Evolutionary conservation across 2,329 filamentous ascomycete genomes (phyloP).

Genomic region (Beauveria sp.): DNA sequence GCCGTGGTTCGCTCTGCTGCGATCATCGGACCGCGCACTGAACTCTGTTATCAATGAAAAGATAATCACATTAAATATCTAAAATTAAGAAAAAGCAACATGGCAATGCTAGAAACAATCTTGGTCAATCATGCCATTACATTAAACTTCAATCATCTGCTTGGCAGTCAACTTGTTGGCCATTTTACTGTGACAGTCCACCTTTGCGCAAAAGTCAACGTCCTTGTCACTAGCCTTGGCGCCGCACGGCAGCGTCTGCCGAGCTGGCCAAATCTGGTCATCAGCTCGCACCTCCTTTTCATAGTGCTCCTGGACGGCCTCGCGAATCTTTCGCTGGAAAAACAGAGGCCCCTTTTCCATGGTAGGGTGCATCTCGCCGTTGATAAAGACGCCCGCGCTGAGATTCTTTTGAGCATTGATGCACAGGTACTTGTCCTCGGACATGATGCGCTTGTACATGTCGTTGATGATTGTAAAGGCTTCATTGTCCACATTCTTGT

Average conservation of each 20-base stretch:
- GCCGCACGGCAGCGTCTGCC: conserved; percentile 25
- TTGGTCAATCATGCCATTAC: neutral
- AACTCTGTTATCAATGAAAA: neutral
- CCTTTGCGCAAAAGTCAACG: conserved; percentile 25
- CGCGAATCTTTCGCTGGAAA: conserved; percentile 45
- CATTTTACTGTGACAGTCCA: conserved; percentile 25
- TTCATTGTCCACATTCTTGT: conserved; percentile 51
- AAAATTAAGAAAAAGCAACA: neutral
- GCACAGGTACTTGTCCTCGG: conserved; percentile 58
- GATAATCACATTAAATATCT: neutral
- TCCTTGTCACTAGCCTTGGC: conserved; percentile 21
- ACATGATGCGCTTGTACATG: conserved; percentile 57
- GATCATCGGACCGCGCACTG: neutral
- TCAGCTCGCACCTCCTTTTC: conserved; percentile 36
- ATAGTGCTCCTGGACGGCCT: conserved; percentile 39
- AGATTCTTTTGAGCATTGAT: conserved; percentile 52
- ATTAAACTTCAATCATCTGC: conserved; percentile 19
- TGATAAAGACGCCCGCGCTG: conserved; percentile 53
- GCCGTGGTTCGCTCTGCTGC: neutral
- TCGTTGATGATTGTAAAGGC: conserved; percentile 49
- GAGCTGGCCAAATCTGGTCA: conserved; percentile 46
- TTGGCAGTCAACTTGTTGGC: conserved; percentile 7
- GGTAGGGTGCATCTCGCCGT: conserved; percentile 54
- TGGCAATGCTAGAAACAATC: neutral
- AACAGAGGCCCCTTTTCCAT: conserved; percentile 52